Evolutionary conservation across 495 filamentous ascomycete species (phyloP), one percentile per base, ranked within the genome.

Genomic region (Trypethelium eluteriae): DNA sequence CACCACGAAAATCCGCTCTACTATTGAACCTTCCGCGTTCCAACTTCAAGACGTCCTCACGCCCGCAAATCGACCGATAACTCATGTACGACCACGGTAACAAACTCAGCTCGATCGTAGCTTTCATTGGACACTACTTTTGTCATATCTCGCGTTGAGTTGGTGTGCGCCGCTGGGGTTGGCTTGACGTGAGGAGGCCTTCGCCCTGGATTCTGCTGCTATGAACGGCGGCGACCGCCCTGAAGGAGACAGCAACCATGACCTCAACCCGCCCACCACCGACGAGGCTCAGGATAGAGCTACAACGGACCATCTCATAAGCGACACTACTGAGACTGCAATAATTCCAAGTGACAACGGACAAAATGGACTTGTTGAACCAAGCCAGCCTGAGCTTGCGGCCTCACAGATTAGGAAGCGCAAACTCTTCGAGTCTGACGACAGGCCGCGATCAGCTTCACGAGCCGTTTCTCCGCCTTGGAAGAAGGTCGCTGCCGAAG

Each of bases 401-500:
- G 82, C 77, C 25, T 88, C 83, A 64, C 89, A 89, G 62, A 80
- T 82, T 11, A 96, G 94, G 76, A 87, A 86, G 73, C 86, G 89
- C 70, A 88, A 90, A 76, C 81, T 92, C 62, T 81, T 78, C 66
- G 82, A 84, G 50, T 70, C 77, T 61, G 76, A 77, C 18, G 73
- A 76, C 16, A 77, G 78, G 50, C 77, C 76, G 64, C 80, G 78
- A 38, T 83, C 84, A 12, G 76, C 77, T 32, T 78, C 83, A 61
- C 81, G 84, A 63, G 77, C 79, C 59, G 74, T 76, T 64, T 97
- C 94, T 39, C 94, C 94, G 66, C 94, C 94, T 35, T 98, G 94
- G 94, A 98, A 94, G 79, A 93, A 86, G 75, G 80, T 89, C 63
- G 87, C 89, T 57, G 89, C 86, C 36, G 90, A 96, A 53, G 95